Conservation (phyloP, 192 early-diverging fungal genomes). For the Physocladia obscura region DNA sequence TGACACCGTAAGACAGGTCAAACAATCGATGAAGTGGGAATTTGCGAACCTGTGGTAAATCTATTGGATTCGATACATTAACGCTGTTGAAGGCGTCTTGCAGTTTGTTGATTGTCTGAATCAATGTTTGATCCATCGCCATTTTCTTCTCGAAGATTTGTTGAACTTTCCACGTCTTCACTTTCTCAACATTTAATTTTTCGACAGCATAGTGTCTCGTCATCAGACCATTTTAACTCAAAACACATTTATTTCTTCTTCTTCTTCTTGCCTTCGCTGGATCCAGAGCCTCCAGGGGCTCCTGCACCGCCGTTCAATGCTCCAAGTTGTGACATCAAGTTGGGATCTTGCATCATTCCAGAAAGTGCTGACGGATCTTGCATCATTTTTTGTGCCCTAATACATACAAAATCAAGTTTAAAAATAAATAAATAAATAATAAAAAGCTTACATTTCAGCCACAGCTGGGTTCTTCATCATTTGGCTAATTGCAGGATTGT, state of each 20-base stretch:
- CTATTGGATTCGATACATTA: slow-evolving; percentile 57
- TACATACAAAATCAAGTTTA: not conserved
- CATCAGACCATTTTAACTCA: too few relatives aligned
- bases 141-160: too few relatives aligned
- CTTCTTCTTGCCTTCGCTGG: slow-evolving; percentile 18
- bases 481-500: slow-evolving; percentile 75
- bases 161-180: too few relatives aligned
- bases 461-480: slow-evolving; percentile 92
- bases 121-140: slow-evolving; percentile 25
- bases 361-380: slow-evolving; percentile 56
- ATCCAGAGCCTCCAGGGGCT: not conserved
- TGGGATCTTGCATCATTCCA: slow-evolving; percentile 75
- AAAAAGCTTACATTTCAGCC: slow-evolving; percentile 67
- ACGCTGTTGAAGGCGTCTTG: slow-evolving; percentile 58
- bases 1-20: too few relatives aligned
- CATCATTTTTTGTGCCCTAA: slow-evolving; percentile 80
- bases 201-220: too few relatives aligned
- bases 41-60: slow-evolving; percentile 56
- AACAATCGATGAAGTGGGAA: too few relatives aligned
- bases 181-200: too few relatives aligned
- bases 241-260: too few relatives aligned
- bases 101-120: slow-evolving; percentile 37
- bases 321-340: slow-evolving; percentile 26
- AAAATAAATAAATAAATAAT: slow-evolving; percentile 2
- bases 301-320: not conserved